Conservation (phyloP, 352 stramenopile genomes). For the Globisporangium recalcitrans region DNA sequence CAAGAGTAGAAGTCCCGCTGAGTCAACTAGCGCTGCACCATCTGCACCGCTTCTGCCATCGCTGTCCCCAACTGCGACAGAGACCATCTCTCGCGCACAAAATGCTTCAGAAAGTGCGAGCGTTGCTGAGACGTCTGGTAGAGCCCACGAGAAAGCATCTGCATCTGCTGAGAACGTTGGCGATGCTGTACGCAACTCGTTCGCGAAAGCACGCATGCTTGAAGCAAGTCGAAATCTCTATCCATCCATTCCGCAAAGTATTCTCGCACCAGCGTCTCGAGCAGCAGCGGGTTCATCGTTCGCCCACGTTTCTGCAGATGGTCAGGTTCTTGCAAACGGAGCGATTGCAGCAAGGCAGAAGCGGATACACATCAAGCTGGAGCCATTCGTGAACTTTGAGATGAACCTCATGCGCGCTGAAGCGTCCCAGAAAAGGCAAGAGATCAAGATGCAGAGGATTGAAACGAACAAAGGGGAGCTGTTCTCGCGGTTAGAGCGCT, state of each 20-base stretch:
- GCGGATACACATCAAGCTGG: slow-evolving; percentile 65
- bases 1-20: too few species aligned
- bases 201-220: slow-evolving; percentile 35
- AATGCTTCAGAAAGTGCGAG: not conserved
- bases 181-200: slow-evolving; percentile 35
- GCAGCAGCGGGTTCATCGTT: slow-evolving; percentile 10
- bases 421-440: slow-evolving; percentile 71
- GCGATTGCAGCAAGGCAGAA: slow-evolving; percentile 21
- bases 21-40: not conserved
- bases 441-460: slow-evolving; percentile 82
- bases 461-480: slow-evolving; percentile 78
- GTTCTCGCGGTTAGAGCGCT: slow-evolving; percentile 64
- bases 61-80: slow-evolving; percentile 36
- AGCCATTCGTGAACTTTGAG: slow-evolving; percentile 80
- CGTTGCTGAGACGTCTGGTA: not conserved
- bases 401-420: slow-evolving; percentile 76
- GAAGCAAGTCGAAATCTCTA: slow-evolving; percentile 39
- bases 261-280: not conserved
- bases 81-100: slow-evolving; percentile 28
- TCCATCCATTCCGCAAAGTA: slow-evolving; percentile 24
- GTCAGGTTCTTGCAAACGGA: slow-evolving; percentile 32
- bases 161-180: slow-evolving; percentile 26
- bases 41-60: slow-evolving; percentile 33
- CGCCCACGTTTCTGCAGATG: slow-evolving; percentile 9
- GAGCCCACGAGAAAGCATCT: slow-evolving; percentile 20